phyloP scores from a whole-genome alignment of 331 rosid species.

The Stylosanthes scabra region DNA sequence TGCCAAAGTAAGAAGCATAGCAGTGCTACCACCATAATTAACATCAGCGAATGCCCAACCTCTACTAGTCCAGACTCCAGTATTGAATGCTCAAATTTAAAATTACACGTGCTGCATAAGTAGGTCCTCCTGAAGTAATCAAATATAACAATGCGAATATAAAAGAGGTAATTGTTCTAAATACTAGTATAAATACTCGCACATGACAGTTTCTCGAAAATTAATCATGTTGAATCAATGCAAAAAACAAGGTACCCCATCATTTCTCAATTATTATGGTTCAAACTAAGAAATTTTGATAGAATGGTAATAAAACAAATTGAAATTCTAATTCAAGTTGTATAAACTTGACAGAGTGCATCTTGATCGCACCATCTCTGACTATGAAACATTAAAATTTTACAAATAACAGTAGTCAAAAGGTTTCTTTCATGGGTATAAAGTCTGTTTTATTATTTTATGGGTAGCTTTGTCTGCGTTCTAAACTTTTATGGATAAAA shows the following conservation, averaged over 20 bases:
- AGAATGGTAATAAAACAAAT: neutral
- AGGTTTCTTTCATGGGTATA: neutral
- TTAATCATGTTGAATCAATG: neutral
- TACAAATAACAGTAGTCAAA: neutral
- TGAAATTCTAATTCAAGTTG: slow-evolving; percentile 19
- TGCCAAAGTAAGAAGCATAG: slow-evolving; percentile 60
- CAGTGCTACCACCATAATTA: slow-evolving; percentile 99
- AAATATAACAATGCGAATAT: slow-evolving; percentile 12
- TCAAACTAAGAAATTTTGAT: too few species aligned
- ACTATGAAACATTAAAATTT: neutral
- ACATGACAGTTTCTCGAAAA: slow-evolving; percentile 17
- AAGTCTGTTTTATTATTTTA: too few species aligned
- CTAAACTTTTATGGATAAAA: too few species aligned
- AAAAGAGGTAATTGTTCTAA: slow-evolving; percentile 10
- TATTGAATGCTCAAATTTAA: slow-evolving; percentile 82
- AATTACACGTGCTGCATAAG: slow-evolving; percentile 73
- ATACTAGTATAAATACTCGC: slow-evolving; percentile 18
- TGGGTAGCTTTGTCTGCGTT: too few species aligned
- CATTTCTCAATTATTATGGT: neutral
- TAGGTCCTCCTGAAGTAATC: slow-evolving; percentile 89
- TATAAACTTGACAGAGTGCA: neutral
- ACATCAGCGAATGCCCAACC: slow-evolving; percentile 95
- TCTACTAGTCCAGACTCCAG: slow-evolving; percentile 96
- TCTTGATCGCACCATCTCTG: too few species aligned
- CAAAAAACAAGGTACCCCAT: slow-evolving; percentile 5